Conservation (phyloP, 805 yeast species). For the Candida ulmi region DNA sequence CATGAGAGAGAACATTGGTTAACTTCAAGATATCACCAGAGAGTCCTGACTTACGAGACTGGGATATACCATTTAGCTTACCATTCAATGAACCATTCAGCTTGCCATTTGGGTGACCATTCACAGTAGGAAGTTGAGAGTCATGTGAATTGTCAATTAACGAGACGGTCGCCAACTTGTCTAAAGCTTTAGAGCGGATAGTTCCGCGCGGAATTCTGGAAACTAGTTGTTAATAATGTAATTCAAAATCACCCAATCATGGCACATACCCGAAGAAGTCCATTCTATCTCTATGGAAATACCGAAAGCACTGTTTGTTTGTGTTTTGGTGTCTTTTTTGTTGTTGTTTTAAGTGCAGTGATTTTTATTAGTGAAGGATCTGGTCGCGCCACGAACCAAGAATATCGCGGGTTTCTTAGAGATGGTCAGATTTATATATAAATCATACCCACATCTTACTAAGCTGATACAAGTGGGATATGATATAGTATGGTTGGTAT, state of each 20-base stretch:
- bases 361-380: too few species aligned
- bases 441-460: too few species aligned
- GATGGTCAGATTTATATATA: too few species aligned
- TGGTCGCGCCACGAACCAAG: too few species aligned
- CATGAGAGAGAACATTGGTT: slow-evolving; percentile 9
- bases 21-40: slow-evolving; percentile 17
- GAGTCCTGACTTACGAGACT: slow-evolving; percentile 5
- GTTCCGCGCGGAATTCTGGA: slow-evolving; percentile 21
- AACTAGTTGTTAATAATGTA: not conserved
- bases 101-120: slow-evolving; percentile 7
- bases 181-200: slow-evolving; percentile 22
- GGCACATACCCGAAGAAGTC: slow-evolving; percentile 18
- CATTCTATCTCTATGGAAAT: slow-evolving; percentile 4
- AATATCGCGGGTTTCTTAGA: too few species aligned
- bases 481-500: too few species aligned
- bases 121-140: not conserved
- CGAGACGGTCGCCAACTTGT: slow-evolving; percentile 19
- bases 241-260: not conserved
- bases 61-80: too few species aligned
- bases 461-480: not conserved
- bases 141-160: slow-evolving; percentile 1
- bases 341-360: not conserved
- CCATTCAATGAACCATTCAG: too few species aligned
- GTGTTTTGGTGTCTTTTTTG: not conserved
- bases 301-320: too few species aligned